These are phyloP conservation scores for Maudiozyma barnettii DNA, from an alignment of 805 yeast species.

Conservation along the genomic window DNA sequence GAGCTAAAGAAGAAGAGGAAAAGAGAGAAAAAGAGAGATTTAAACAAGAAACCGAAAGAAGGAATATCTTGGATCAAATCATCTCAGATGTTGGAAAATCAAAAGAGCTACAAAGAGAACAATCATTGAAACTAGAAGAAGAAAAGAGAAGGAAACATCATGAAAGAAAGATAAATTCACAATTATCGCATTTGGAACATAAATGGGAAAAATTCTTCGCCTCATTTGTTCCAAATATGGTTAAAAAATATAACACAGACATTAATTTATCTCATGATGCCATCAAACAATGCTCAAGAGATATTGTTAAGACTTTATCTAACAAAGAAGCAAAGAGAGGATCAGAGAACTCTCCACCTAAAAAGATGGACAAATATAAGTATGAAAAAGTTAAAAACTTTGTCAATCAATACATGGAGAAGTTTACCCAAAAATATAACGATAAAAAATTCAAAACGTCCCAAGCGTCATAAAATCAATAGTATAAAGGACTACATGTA, in stretches of 20 bases:
- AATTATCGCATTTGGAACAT: constrained; percentile 16
- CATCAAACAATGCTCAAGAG: constrained; percentile 69
- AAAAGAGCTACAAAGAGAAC: constrained; percentile 20
- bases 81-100: constrained; percentile 17
- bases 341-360: constrained; percentile 35
- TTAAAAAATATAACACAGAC: constrained; percentile 54
- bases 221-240: constrained; percentile 63
- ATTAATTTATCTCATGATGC: constrained; percentile 53
- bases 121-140: constrained; percentile 8
- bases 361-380: constrained; percentile 54
- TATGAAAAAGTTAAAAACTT: constrained; percentile 60
- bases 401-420: constrained; percentile 55
- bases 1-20: constrained; percentile 19
- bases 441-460: constrained; percentile 19
- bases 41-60: constrained; percentile 21
- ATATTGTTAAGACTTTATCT: constrained; percentile 57
- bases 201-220: constrained; percentile 49
- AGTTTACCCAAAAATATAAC: constrained; percentile 41
- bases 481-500: too few species aligned
- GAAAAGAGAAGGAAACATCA: constrained; percentile 20
- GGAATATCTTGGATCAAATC: constrained; percentile 10
- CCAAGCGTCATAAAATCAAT: neutral
- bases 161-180: constrained; percentile 10
- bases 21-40: constrained; percentile 16
- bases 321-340: constrained; percentile 50